phyloP scores from a whole-genome alignment of 345 rosid species.

The Eucalyptus marginata region DNA sequence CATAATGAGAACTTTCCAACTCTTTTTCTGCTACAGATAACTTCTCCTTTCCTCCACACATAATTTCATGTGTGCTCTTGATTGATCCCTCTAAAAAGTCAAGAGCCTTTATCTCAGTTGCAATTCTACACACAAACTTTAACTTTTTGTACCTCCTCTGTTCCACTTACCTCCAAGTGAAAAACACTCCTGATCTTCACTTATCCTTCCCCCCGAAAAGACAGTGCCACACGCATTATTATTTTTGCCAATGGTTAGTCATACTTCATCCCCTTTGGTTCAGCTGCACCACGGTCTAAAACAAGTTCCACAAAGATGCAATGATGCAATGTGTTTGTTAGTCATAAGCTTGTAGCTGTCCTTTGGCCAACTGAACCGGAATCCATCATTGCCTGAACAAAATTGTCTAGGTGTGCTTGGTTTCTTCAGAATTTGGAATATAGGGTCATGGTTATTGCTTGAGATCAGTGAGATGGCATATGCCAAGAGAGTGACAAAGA shows the following conservation, averaged over 20 bases:
- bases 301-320: not conserved
- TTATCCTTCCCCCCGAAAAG: not conserved
- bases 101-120: not conserved
- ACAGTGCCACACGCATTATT: not conserved
- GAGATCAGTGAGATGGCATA: not conserved
- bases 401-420: not conserved
- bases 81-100: not conserved
- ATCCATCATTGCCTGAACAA: not conserved
- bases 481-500: not conserved
- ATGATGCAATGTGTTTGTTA: not conserved
- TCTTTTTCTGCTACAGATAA: not conserved
- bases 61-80: not conserved
- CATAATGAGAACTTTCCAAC: not conserved
- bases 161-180: not conserved
- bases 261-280: not conserved
- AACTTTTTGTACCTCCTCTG: not conserved
- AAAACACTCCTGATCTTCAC: not conserved
- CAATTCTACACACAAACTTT: not conserved
- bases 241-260: not conserved
- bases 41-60: not conserved
- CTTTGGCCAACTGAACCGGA: not conserved
- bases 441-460: not conserved
- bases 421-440: not conserved
- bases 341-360: not conserved
- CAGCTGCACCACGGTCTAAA: not conserved